Percentiles rank a stretch among this genome's conserved stretches.
phyloP scores from a whole-genome alignment of 345 rosid genomes.

The Hirschfeldia incana region DNA sequence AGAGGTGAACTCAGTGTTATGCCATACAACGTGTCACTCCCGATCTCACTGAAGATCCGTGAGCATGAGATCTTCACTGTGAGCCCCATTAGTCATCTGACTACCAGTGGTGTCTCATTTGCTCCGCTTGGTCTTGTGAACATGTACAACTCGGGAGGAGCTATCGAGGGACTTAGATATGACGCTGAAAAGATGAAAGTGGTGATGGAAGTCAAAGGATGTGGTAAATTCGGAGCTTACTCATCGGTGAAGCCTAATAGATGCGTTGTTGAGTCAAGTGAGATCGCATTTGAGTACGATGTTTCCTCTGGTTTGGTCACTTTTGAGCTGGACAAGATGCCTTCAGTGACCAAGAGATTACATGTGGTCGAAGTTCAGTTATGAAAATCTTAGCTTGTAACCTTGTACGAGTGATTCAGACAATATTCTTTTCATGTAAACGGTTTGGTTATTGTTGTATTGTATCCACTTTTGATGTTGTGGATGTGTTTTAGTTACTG shows the following conservation, averaged over 20 bases:
- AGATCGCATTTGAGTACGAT: slow-evolving; percentile 55
- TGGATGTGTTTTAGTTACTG: neutral
- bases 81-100: slow-evolving; percentile 62
- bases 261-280: slow-evolving; percentile 56
- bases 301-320: slow-evolving; percentile 51
- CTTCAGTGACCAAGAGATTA: slow-evolving; percentile 15
- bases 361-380: slow-evolving; percentile 29
- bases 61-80: slow-evolving; percentile 64
- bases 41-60: slow-evolving; percentile 73
- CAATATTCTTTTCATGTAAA: slow-evolving; percentile 17
- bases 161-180: slow-evolving; percentile 62
- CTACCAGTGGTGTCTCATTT: slow-evolving; percentile 49
- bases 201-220: slow-evolving; percentile 63
- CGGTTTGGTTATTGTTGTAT: slow-evolving; percentile 8
- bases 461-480: neutral
- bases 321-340: slow-evolving; percentile 28
- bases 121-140: slow-evolving; percentile 78
- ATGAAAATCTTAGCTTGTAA: neutral
- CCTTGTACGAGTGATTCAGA: slow-evolving; percentile 7
- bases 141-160: slow-evolving; percentile 95
- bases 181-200: slow-evolving; percentile 46
- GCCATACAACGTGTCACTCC: slow-evolving; percentile 66
- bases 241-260: slow-evolving; percentile 68
- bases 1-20: slow-evolving; percentile 50
- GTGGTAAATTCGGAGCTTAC: slow-evolving; percentile 77